phyloP scores from a whole-genome alignment of 2,329 filamentous ascomycete species.

The Tolypocladium nubicola region DNA sequence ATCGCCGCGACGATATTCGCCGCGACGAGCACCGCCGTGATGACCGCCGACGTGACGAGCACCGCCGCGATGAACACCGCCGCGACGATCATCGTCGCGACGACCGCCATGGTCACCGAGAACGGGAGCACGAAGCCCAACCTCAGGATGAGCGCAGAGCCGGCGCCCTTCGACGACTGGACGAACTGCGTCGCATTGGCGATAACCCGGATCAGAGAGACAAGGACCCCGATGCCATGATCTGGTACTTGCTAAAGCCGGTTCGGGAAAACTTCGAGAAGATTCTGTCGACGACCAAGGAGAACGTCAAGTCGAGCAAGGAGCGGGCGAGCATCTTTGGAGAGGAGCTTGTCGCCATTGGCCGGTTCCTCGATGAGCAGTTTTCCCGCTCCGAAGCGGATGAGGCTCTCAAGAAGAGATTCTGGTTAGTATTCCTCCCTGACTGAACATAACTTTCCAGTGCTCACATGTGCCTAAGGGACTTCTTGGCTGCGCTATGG shows the following conservation, averaged over 20 bases:
- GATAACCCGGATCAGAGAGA: constrained; percentile 39
- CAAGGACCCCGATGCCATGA: constrained; percentile 33
- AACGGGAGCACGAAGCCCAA: constrained; percentile 13
- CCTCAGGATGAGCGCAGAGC: constrained; percentile 29
- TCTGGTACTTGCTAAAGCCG: constrained; percentile 43
- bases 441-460: not conserved
- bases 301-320: constrained; percentile 51
- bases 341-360: constrained; percentile 48
- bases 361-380: constrained; percentile 46
- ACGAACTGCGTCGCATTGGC: constrained; percentile 32
- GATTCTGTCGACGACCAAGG: constrained; percentile 50
- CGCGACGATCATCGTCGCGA: constrained; percentile 13
- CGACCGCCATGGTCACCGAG: constrained; percentile 11
- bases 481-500: constrained; percentile 34
- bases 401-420: constrained; percentile 33
- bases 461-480: constrained; percentile 21
- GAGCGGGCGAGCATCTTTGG: constrained; percentile 52
- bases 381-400: constrained; percentile 29
- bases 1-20: constrained; percentile 7
- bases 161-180: constrained; percentile 28
- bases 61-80: constrained; percentile 11
- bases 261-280: constrained; percentile 49
- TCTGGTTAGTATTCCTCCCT: constrained; percentile 31
- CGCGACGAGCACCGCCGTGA: constrained; percentile 11
- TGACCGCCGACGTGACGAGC: constrained; percentile 11